phyloP scores from a whole-genome alignment of 306 rosid species.

The Psophocarpus tetragonolobus region DNA sequence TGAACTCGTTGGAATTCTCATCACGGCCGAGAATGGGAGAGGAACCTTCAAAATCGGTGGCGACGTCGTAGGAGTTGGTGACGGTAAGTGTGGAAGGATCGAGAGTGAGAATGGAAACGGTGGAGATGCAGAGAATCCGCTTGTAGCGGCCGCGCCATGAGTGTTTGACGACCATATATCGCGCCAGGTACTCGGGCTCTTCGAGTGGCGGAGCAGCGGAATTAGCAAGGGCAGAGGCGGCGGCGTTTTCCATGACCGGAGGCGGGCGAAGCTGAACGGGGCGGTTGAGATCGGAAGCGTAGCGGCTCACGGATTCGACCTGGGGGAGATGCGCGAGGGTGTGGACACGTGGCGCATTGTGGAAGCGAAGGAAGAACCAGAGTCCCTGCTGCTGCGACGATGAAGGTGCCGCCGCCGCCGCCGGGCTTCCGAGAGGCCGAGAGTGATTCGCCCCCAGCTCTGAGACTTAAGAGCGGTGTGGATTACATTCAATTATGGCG shows the following conservation, averaged over 20 bases:
- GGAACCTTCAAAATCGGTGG: constrained; percentile 70
- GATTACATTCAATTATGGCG: constrained; percentile 38
- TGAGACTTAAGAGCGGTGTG: constrained; percentile 44
- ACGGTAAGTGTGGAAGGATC: constrained; percentile 86
- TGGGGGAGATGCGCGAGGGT: constrained; percentile 77
- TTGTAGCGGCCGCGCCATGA: constrained; percentile 99
- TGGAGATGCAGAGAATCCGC: constrained; percentile 82
- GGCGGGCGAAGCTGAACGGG: constrained; percentile 24
- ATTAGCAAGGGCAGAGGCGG: constrained; percentile 31
- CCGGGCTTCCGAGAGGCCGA: constrained; percentile 77
- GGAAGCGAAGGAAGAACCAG: constrained; percentile 72
- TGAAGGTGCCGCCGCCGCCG: constrained; percentile 52
- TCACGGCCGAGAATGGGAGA: constrained; percentile 77
- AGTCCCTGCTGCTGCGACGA: constrained; percentile 59
- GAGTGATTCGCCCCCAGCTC: constrained; percentile 99
- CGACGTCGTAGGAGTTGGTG: constrained; percentile 82
- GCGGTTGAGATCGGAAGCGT: constrained; percentile 57
- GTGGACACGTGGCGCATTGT: constrained; percentile 80
- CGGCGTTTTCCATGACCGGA: constrained; percentile 46
- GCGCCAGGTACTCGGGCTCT: constrained; percentile 90
- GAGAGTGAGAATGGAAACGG: constrained; percentile 59
- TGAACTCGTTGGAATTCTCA: constrained; percentile 82
- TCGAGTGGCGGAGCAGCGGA: constrained; percentile 52
- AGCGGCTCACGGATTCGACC: constrained; percentile 68
- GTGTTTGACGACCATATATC: constrained; percentile 85